Evolutionary conservation across 768 basidiomycete species (phyloP), one percentile per base, ranked within the genome.

Genomic region (Mycena haematopus): DNA sequence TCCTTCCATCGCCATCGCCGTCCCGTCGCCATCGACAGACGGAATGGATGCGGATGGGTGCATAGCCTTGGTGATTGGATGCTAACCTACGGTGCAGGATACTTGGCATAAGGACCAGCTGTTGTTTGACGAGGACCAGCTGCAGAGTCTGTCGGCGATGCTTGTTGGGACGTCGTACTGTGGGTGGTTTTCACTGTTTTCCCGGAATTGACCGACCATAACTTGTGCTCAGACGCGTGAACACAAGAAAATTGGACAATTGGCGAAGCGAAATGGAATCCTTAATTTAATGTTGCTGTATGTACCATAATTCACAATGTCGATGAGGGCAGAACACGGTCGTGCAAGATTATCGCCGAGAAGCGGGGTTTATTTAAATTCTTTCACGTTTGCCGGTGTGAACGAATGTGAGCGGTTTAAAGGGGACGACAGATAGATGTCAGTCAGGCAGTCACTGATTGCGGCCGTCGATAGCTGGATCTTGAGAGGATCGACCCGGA

Each of bases 51-150:
- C 7, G 5, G 7, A 21, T 5, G 49, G 47, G 42, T 27, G 58
- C 46, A 42, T 50, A 49, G 60, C 42, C 47, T 36, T 24, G 42
- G 22, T 65, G 53, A 66, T 62, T 61, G 52, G 58, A n/a, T 42
- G 19, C 40, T 42, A 42, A 42, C 19, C 22, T 21, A 22, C 44
- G 40, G 44, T 21, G 22, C 72, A 94, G 88, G 94, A 96, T 72
- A 93, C 92, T 36, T 95, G 93, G 93, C 91, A 92, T 70, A 92
- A 90, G 70, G 94, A 96, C 75, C 92, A 95, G 71, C 81, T 85
- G 53, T 81, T 84, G 55, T 96, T 96, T 73, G 87, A 93, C 70
- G 94, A 96, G 75, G 94, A 96, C 70, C 94, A 95, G 70, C 75
- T 95, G 52, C 90, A 92, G 72, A 90, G 86, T 68, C 83, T 96